Evolutionary conservation across 768 basidiomycete genomes (phyloP).

Genomic region (Epithele typhae): DNA sequence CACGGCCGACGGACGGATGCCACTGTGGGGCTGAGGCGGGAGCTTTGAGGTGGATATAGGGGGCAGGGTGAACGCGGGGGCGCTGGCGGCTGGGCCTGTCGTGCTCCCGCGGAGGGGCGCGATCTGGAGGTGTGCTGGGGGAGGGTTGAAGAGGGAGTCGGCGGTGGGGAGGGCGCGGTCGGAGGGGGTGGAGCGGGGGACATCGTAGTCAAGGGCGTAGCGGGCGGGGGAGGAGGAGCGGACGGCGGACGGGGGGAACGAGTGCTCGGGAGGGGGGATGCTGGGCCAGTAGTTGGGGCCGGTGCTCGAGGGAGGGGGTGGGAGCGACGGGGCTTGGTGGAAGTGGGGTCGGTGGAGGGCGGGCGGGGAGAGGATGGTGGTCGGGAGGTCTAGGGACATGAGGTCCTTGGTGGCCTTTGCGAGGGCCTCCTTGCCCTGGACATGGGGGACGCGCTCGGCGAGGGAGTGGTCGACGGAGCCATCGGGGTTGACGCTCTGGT

Average conservation of each 20-base stretch:
- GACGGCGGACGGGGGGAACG: constrained; percentile 1
- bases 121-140: constrained; percentile 2
- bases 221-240: constrained; percentile 9
- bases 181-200: constrained; percentile 2
- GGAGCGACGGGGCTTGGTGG: no score
- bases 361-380: constrained; percentile 14
- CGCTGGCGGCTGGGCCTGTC: constrained; percentile 1
- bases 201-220: constrained; percentile 5
- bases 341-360: constrained; percentile 11
- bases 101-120: constrained; percentile 6
- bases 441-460: constrained; percentile 43
- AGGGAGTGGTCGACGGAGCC: constrained; percentile 33
- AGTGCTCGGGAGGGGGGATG: constrained; percentile 1
- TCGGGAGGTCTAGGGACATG: constrained; percentile 54
- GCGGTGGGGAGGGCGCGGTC: neutral
- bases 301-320: constrained; percentile 9
- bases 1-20: constrained; percentile 1
- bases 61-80: constrained; percentile 9
- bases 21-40: neutral
- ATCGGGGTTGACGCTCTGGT: constrained; percentile 32
- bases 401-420: constrained; percentile 81
- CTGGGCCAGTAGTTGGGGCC: constrained; percentile 18
- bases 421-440: constrained; percentile 59
- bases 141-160: neutral
- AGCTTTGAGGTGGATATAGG: constrained; percentile 7